Evolutionary conservation across 2,329 filamentous ascomycete genomes (phyloP).

Genomic region (Xylaria sp.): DNA sequence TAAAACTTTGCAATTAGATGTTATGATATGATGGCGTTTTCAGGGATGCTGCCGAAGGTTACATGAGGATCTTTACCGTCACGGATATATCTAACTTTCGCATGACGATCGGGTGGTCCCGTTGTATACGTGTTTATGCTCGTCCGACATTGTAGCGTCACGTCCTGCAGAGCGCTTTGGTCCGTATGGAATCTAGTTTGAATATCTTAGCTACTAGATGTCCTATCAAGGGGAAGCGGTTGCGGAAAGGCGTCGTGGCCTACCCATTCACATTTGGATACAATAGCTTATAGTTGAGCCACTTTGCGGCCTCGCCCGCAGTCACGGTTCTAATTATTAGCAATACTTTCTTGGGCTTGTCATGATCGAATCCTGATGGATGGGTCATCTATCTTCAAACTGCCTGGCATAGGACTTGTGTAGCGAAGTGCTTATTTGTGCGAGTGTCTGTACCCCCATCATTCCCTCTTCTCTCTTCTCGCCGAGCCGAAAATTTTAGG

Average conservation of each 20-base stretch:
- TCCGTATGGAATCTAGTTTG: too few species aligned
- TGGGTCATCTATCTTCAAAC: background rate
- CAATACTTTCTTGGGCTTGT: background rate
- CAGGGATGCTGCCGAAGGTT: background rate
- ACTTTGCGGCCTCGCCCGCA: background rate
- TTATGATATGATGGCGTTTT: background rate
- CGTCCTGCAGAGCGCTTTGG: background rate
- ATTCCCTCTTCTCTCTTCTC: too few species aligned
- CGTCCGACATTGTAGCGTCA: background rate
- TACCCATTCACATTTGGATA: background rate
- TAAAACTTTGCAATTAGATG: background rate
- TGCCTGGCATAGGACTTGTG: background rate
- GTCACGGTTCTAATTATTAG: background rate
- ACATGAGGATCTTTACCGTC: background rate
- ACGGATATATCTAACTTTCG: background rate
- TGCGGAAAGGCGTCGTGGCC: too few species aligned
- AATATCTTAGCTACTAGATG: too few species aligned
- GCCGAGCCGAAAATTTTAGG: too few species aligned
- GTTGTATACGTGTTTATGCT: background rate
- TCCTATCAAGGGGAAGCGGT: too few species aligned
- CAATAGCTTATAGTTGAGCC: background rate
- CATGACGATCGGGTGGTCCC: background rate
- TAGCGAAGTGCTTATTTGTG: background rate
- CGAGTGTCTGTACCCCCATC: too few species aligned
- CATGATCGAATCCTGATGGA: background rate